These are phyloP conservation scores for Fomitopsis pinicola DNA, from an alignment of 1,284 basidiomycete species.

Conservation along the genomic window DNA sequence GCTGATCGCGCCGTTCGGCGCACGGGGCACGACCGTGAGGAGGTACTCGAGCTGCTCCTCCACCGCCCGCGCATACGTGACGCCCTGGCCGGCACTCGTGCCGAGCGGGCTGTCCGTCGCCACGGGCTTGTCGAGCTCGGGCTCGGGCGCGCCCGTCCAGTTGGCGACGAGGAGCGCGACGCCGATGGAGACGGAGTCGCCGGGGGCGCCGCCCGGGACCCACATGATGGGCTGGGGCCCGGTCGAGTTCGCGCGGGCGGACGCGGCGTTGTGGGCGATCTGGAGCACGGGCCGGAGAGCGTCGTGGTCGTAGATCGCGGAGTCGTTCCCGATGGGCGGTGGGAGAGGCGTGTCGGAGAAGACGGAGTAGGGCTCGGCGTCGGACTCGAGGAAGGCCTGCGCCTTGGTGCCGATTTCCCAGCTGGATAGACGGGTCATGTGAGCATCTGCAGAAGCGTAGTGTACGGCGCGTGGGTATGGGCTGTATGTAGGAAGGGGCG, in stretches of 20 bases:
- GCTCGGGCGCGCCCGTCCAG: slow-evolving; percentile 48
- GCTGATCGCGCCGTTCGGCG: slow-evolving; percentile 76
- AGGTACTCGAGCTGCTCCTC: slow-evolving; percentile 70
- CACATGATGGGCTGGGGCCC: slow-evolving; percentile 49
- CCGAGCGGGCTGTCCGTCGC: background rate
- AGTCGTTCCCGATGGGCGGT: slow-evolving; percentile 35
- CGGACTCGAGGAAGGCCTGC: slow-evolving; percentile 67
- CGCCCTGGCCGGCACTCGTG: slow-evolving; percentile 21
- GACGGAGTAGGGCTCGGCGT: slow-evolving; percentile 61
- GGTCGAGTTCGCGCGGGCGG: slow-evolving; percentile 33
- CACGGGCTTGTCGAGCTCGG: background rate
- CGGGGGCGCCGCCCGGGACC: slow-evolving; percentile 56
- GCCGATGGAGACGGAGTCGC: slow-evolving; percentile 81
- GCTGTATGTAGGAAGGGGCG: background rate
- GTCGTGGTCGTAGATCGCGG: slow-evolving; percentile 5
- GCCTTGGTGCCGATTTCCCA: slow-evolving; percentile 84
- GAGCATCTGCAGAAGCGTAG: background rate
- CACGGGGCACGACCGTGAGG: slow-evolving; percentile 60
- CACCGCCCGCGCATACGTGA: slow-evolving; percentile 67
- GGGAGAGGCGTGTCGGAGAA: slow-evolving; percentile 39
- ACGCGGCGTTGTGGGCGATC: slow-evolving; percentile 55
- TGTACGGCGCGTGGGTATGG: too few species aligned
- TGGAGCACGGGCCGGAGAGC: slow-evolving; percentile 48
- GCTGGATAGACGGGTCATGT: slow-evolving; percentile 29
- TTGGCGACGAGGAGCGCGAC: slow-evolving; percentile 78